phyloP scores from a whole-genome alignment of 345 rosid species.

The Melaleuca alternifolia region DNA sequence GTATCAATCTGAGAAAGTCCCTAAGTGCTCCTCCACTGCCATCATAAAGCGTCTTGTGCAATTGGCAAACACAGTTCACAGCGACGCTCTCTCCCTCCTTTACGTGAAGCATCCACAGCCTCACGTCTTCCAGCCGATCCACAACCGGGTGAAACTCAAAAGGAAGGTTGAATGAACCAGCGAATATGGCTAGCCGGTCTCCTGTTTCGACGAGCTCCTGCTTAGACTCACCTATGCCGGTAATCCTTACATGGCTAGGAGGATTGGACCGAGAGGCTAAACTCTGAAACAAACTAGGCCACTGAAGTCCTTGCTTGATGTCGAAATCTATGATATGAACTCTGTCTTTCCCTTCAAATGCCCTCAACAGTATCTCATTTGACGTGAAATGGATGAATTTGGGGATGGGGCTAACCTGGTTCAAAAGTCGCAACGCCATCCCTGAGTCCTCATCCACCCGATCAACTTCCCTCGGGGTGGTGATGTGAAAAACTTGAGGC shows the following conservation, averaged over 20 bases:
- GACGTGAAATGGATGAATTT: constrained; percentile 87
- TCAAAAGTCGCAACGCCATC: constrained; percentile 70
- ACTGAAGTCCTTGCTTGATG: constrained; percentile 95
- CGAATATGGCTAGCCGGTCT: constrained; percentile 71
- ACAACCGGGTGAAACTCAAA: constrained; percentile 96
- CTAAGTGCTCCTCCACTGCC: constrained; percentile 55
- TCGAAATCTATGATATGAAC: constrained; percentile 92
- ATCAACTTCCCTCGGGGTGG: constrained; percentile 71
- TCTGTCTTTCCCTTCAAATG: constrained; percentile 87
- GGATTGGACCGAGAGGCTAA: constrained; percentile 71
- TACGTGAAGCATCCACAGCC: constrained; percentile 99
- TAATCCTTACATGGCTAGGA: constrained; percentile 78
- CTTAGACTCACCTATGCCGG: constrained; percentile 91
- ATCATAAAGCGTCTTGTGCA: constrained; percentile 82
- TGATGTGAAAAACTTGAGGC: constrained; percentile 83
- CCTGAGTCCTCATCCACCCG: constrained; percentile 66
- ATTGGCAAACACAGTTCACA: constrained; percentile 68
- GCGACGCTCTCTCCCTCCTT: constrained; percentile 83
- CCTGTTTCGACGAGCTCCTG: constrained; percentile 88
- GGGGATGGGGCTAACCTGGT: constrained; percentile 85
- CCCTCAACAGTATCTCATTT: constrained; percentile 82
- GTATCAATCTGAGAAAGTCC: constrained; percentile 70
- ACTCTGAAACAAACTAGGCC: constrained; percentile 95
- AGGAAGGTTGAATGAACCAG: constrained; percentile 69
- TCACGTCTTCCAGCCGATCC: constrained; percentile 90